Evolutionary conservation across 495 filamentous ascomycete genomes (phyloP), one percentile per base, ranked within the genome.

Genomic region (Amorphotheca resinae): DNA sequence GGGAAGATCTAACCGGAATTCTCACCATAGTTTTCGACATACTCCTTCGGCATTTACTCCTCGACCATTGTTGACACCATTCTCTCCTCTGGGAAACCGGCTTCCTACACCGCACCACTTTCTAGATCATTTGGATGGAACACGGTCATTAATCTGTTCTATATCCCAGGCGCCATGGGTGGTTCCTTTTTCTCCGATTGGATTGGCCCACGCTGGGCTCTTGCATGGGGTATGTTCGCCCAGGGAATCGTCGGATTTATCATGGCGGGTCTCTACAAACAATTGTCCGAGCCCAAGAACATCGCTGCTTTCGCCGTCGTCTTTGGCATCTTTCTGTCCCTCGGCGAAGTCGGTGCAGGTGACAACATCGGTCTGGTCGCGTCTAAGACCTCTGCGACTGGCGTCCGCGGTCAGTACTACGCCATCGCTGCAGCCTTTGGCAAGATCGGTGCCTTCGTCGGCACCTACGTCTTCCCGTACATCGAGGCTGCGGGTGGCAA

Each of bases 361-460:
- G 79, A 95, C 62, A 94, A 94, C 59, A 93, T 94, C 52, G 87
- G 87, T 4, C 73, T 94, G 0, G 61, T 87, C 16, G 87, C 87
- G 0, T 82, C 84, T 40, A 94, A 93, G 64, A 88, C 83, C 12
- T 81, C 78, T 57, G 84, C 87, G 0, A 95, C 88, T 3, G 77
- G 79, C 9, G 80, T 95, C 23, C 70, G 87, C 17, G 88, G 87
- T 8, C 84, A 91, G 55, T 95, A 93, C 64, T 95, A 95, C 60
- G 85, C 82, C 9, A 76, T 93, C 41, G 86, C 87, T 1, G 87
- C 87, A 1, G 87, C 87, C 0, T 48, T 78, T 0, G 86, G 87
- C 30, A 94, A 93, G 62, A 73, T 93, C 36, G 88, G 88, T 14
- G 88, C 85, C 6, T 94, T 94, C 53, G 76, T 93, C n/a, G 88